These are phyloP conservation scores for Xylaria sp. DNA, from an alignment of 2,329 filamentous ascomycete genomes.

Conservation along the genomic window DNA sequence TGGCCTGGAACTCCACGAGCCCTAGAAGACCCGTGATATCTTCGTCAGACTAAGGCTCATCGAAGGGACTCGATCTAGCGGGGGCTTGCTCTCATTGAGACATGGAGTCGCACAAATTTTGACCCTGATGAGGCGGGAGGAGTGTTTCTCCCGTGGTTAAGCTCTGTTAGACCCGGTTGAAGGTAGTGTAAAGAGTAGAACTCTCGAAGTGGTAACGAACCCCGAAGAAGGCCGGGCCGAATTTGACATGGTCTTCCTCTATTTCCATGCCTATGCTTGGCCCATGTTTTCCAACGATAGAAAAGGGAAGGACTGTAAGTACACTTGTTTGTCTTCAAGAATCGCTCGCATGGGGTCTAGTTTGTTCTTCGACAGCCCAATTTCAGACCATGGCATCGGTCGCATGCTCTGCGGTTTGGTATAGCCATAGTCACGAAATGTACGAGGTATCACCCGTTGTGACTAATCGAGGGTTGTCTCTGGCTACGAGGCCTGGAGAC, in stretches of 20 bases:
- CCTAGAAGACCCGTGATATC: neutral
- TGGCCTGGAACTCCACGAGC: too few species aligned
- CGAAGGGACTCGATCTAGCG: neutral
- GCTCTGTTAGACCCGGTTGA: neutral
- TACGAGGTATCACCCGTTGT: neutral
- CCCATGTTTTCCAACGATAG: conserved; percentile 31
- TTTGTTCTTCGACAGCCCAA: conserved; percentile 51
- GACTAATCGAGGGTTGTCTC: neutral
- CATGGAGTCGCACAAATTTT: conserved; percentile 18
- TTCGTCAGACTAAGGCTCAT: neutral
- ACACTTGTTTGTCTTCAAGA: conserved; percentile 49
- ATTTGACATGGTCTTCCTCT: conserved; percentile 5
- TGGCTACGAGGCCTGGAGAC: neutral
- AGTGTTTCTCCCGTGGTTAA: neutral
- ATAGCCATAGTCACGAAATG: neutral
- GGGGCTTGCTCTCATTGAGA: conserved; percentile 15
- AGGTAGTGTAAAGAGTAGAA: neutral
- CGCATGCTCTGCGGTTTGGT: conserved; percentile 49
- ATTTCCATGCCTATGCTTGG: neutral
- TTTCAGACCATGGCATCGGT: conserved; percentile 54
- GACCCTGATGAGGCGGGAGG: neutral
- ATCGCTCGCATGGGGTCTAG: conserved; percentile 50
- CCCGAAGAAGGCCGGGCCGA: conserved; percentile 5
- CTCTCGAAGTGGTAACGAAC: neutral
- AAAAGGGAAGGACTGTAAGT: conserved; percentile 51